Evolutionary conservation across 495 filamentous ascomycete species (phyloP).

Genomic region (Daldinia loculata): DNA sequence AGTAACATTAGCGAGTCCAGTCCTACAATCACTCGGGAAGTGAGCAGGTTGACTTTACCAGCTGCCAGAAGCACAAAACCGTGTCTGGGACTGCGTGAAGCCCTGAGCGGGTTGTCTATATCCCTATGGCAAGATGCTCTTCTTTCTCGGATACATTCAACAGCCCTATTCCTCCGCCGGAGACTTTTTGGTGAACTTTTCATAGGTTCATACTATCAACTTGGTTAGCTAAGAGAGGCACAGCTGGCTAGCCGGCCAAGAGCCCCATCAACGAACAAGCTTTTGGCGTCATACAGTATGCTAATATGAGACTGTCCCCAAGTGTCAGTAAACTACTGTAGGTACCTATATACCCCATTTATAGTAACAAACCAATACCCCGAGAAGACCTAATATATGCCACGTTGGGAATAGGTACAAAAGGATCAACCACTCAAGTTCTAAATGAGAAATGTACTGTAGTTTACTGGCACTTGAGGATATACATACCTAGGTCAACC

Average conservation of each 20-base stretch:
- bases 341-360: too few species aligned
- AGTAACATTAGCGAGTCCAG: not conserved
- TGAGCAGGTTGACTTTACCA: not conserved
- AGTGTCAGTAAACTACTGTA: too few species aligned
- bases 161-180: not conserved
- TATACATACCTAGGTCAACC: not conserved
- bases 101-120: not conserved
- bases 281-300: not conserved
- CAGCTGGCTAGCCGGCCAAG: not conserved
- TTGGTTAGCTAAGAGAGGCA: not conserved
- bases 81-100: not conserved
- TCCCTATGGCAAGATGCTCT: not conserved
- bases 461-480: too few species aligned
- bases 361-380: too few species aligned
- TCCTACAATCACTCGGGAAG: not conserved
- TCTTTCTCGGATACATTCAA: not conserved
- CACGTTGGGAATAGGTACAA: too few species aligned
- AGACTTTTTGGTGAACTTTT: not conserved
- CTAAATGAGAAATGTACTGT: too few species aligned
- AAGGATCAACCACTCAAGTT: too few species aligned
- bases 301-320: not conserved
- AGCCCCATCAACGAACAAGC: not conserved
- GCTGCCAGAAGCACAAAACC: not conserved
- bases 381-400: too few species aligned
- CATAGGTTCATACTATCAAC: not conserved